These are phyloP conservation scores for Lecanoromycetidae sp. DNA, from an alignment of 2,329 filamentous ascomycete species.

Conservation along the genomic window DNA sequence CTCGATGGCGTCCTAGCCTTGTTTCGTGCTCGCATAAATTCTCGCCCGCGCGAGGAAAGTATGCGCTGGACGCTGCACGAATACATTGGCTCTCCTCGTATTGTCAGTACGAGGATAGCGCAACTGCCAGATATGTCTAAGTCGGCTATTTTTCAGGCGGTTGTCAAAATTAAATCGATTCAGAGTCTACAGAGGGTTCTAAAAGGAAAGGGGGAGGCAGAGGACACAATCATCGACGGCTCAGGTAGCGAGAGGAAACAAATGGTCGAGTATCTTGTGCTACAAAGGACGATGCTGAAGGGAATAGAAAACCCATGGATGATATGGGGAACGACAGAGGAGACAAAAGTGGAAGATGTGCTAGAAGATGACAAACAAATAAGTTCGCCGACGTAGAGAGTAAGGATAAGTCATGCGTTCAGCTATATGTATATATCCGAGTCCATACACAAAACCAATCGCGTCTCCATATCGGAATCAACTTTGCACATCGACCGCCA, in stretches of 20 bases:
- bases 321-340: slow-evolving; percentile 51
- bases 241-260: slow-evolving; percentile 38
- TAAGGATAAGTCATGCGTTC: no score
- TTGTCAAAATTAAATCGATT: slow-evolving; percentile 47
- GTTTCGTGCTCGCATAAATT: slow-evolving; percentile 43
- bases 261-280: slow-evolving; percentile 52
- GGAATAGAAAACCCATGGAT: slow-evolving; percentile 44
- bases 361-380: background rate
- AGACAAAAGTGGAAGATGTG: slow-evolving; percentile 28
- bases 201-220: slow-evolving; percentile 13
- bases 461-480: background rate
- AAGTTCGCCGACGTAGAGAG: no score
- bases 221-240: slow-evolving; percentile 34
- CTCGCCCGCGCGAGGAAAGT: slow-evolving; percentile 36
- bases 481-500: no score
- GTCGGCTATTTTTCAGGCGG: slow-evolving; percentile 42
- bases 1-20: slow-evolving; percentile 39
- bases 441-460: background rate
- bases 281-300: slow-evolving; percentile 41
- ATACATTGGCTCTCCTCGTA: slow-evolving; percentile 39
- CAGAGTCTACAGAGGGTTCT: slow-evolving; percentile 40
- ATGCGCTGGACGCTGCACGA: slow-evolving; percentile 44
- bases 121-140: slow-evolving; percentile 34
- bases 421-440: background rate
- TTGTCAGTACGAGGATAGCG: slow-evolving; percentile 45